Base-by-base conservation (phyloP, 352 stramenopile species). In the Pythium scleroteichum region DNA sequence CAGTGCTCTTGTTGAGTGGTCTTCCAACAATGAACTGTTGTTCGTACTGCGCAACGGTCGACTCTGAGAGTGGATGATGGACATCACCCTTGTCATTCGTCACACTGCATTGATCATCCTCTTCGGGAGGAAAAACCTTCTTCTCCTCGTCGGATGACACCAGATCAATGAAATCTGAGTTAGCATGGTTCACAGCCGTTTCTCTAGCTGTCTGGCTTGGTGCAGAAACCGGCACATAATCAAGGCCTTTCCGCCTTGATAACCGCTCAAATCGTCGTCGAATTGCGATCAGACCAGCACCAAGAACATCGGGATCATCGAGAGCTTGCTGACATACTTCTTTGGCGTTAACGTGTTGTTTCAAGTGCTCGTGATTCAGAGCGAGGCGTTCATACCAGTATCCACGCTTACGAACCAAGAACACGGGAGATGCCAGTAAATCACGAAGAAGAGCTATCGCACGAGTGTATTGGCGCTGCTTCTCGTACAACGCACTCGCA, bases 351-450 rank as follows among this genome's bases (percentile, higher is more conserved):
- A 77, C 59, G 8, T 56, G 38, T 26, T 78, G 82, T 41, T 92
- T 91, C 16, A 91, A 54, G 63, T 91, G 78, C 60, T 92, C 83
- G 54, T 85, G 58, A 33, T 93, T 93, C 38, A 91, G 57, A 3
- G 84, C 80, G 4, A 95, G 66, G 7, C 84, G 78, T 47, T 88
- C 74, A 69, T 83, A 94, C 86, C 83, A 95, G 33, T 79, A 73
- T 0, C 79, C 82, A 3, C 85, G 78, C 51, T 92, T 92, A 23
- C 79, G 70, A 19, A 73, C 53, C 10, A 91, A 70, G 50, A 90
- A 85, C 0, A 57, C 46, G 4, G 69, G 68, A 1, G 75, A 61
- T 1, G 68, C 71, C 9, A 94, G 60, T 17, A 93, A 40, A 32
- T 93, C 79, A 14, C 88, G 83, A 10, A 95, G 68, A 20, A 95